phyloP scores from a whole-genome alignment of 73 alveolate species.

The Effrenium voratum region DNA sequence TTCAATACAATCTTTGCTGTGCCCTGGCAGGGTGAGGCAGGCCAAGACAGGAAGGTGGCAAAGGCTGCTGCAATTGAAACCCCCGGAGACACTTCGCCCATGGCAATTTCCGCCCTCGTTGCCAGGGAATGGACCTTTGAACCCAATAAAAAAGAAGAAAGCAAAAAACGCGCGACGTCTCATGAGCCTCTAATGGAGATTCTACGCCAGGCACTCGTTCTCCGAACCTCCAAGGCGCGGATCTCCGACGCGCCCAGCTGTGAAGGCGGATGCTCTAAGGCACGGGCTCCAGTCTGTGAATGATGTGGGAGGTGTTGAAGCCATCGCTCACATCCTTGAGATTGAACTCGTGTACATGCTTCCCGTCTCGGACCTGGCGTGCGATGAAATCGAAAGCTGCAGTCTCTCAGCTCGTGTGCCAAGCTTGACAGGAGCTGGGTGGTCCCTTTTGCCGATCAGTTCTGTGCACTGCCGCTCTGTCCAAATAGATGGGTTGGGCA shows the following conservation, averaged over 20 bases:
- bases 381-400: too few relatives aligned
- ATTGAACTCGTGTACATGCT: slow-evolving; percentile 93
- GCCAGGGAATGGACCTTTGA: too few relatives aligned
- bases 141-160: neutral
- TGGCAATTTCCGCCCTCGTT: too few relatives aligned
- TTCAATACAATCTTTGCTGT: slow-evolving; percentile 78
- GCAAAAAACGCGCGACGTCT: too few relatives aligned
- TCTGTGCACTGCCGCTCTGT: too few relatives aligned
- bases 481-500: too few relatives aligned
- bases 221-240: slow-evolving; percentile 57
- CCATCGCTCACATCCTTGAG: slow-evolving; percentile 91
- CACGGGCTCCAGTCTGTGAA: slow-evolving; percentile 77
- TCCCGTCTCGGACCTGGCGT: slow-evolving; percentile 66
- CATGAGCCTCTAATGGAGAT: slow-evolving; percentile 69
- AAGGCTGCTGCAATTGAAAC: too few relatives aligned
- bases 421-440: too few relatives aligned
- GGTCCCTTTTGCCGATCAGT: too few relatives aligned
- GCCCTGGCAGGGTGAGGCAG: slow-evolving; percentile 55
- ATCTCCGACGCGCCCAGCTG: neutral
- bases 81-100: too few relatives aligned
- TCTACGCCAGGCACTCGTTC: slow-evolving; percentile 93
- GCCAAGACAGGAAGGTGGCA: too few relatives aligned
- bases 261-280: neutral
- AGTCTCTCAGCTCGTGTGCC: too few relatives aligned
- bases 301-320: slow-evolving; percentile 94